Evolutionary conservation across 2,329 filamentous ascomycete species (phyloP), one percentile per base, ranked within the genome.

Genomic region (Geoglossum cookeanum): DNA sequence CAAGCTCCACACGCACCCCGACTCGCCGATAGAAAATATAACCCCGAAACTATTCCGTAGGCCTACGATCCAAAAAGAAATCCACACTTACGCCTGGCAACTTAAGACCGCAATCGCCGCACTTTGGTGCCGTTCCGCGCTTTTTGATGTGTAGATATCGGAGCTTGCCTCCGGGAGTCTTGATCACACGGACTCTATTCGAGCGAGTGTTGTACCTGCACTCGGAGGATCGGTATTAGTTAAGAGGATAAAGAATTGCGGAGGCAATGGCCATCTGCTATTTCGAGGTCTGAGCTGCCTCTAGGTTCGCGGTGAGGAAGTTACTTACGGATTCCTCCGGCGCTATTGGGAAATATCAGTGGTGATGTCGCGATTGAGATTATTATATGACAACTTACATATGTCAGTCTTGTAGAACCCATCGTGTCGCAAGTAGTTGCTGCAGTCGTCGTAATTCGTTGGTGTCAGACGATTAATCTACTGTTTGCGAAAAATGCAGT

Each of bases 121-220:
- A 98, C 82, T 98, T 98, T 72, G 92, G 92, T 64, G 90, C 86
- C 73, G 89, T 94, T 68, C 90, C 92, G 74, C 84, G 87, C 88
- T 98, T 98, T 87, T 97, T 97, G 80, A 96, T 90, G 85, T 98
- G 91, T 68, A 97, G 86, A 72, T 95, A 84, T 74, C 92, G 84
- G 70, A 95, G 84, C 74, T 91, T 82, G 74, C 92, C 92, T 74
- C 92, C 94, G 66, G 94, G 92, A 66, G 92, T 98, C 83, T 92
- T 92, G 76, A 95, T 75, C 70, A 94, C 80, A 72, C 92, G 86
- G 74, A 92, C 91, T 77, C 89, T 88, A 86, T 98, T 96, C 74
- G 87, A 94, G 73, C 79, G 79, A 74, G 91, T 97, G 84, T 97
- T 97, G 87, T 97, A 98, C 72, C 87, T 92, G 70, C 59, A 47